These are phyloP conservation scores for Penicillium sp. DNA, from an alignment of 2,329 filamentous ascomycete genomes.

Conservation along the genomic window DNA sequence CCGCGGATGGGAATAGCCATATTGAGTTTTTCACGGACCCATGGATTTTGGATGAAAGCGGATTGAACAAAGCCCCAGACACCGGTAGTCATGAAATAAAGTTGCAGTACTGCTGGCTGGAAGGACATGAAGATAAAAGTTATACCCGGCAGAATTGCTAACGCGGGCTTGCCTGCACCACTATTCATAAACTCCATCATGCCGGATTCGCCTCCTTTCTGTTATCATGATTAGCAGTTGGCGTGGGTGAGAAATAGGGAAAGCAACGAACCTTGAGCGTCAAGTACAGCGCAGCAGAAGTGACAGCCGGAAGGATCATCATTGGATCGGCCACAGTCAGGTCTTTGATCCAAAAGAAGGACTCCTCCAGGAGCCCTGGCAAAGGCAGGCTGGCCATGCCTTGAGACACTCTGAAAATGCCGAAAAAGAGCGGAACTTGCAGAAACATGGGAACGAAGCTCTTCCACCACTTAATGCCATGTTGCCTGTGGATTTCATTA, in stretches of 20 bases:
- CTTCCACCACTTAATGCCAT: slow-evolving; percentile 52
- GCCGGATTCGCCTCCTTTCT: slow-evolving; percentile 39
- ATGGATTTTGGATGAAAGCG: slow-evolving; percentile 38
- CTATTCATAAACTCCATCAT: slow-evolving; percentile 29
- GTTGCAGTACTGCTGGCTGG: slow-evolving; percentile 55
- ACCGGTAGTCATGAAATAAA: slow-evolving; percentile 55
- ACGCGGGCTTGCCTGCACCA: slow-evolving; percentile 32
- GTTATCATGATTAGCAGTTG: slow-evolving; percentile 3
- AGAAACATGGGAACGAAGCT: slow-evolving; percentile 55
- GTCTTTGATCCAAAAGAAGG: slow-evolving; percentile 72
- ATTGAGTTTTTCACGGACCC: slow-evolving; percentile 27
- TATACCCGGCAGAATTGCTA: slow-evolving; percentile 49
- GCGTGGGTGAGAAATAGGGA: background rate
- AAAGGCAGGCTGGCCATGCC: slow-evolving; percentile 75
- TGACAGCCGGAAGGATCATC: slow-evolving; percentile 62
- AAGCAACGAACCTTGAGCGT: slow-evolving; percentile 53
- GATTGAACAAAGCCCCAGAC: slow-evolving; percentile 42
- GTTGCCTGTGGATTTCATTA: slow-evolving; percentile 46
- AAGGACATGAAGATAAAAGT: slow-evolving; percentile 51
- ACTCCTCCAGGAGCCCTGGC: slow-evolving; percentile 66
- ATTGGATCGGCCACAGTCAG: slow-evolving; percentile 71
- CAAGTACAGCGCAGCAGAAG: slow-evolving; percentile 53
- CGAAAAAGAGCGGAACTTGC: slow-evolving; percentile 68
- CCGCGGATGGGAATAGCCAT: slow-evolving; percentile 19
- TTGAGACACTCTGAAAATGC: slow-evolving; percentile 70